Evolutionary conservation across 2,329 filamentous ascomycete genomes (phyloP), one percentile per base, ranked within the genome.

Genomic region (Pseudogymnoascus destructans): DNA sequence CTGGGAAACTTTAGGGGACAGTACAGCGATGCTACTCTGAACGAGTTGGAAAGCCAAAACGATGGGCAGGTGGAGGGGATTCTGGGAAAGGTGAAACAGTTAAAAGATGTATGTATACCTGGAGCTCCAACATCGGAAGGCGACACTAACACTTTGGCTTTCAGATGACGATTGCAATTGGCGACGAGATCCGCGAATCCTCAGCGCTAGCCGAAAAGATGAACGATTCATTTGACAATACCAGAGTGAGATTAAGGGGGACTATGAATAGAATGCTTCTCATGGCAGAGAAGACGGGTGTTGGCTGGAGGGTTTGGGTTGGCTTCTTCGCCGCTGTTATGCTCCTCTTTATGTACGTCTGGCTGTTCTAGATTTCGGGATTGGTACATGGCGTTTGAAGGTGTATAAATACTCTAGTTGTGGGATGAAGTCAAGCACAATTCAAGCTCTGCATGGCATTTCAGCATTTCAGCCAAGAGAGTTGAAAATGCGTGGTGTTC

Each of bases 221-320:
- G 85, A 97, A 97, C 72, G 89, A 95, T 68, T 81, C 83, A 4
- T 98, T 97, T 69, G 92, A 97, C 70, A 83, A 81, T 66, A 95
- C 92, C 57, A 78, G 91, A 32, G 74, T 90, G 57, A 81, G 87
- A 63, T 75, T 98, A 62, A 81, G 85, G 46, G 90, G 92, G 58
- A 97, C 95, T 15, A 97, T 98, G 93, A 95, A 89, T 70, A 79
- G 91, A 60, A 98, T 98, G 93, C 74, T 97, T 64, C 70, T 92
- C 58, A 98, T 98, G 93, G 93, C 93, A 3, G 82, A 97, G 74
- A 79, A 84, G 66, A 95, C 91, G 1, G 93, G 93, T n/a, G 85
- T 98, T 8, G 86, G 90, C 67, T 98, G 93, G 93, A 92, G 82
- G 73, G 87, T 91, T 59, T 98, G 93, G 93, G 71, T 96, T 57